Percentiles rank a stretch among this genome's conserved stretches.
These are phyloP conservation scores for Thuidium tamariscinum DNA, from an alignment of 225 moss, liverwort and hornwort genomes.

Conservation along the genomic window DNA sequence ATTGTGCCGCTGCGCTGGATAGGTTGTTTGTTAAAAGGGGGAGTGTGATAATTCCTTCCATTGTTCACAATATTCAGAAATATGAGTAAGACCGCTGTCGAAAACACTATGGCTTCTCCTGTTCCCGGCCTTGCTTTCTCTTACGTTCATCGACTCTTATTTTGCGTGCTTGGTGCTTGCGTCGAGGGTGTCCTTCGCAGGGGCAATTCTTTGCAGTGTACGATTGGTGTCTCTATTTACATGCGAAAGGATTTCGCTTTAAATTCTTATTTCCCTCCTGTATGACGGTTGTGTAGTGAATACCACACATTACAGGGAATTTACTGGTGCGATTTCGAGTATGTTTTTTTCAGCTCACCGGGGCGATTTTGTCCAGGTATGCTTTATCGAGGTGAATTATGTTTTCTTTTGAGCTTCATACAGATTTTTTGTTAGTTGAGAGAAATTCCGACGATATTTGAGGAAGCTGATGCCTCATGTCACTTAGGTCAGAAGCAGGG, in stretches of 20 bases:
- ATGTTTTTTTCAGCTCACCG: too few relatives aligned
- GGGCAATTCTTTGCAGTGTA: not conserved
- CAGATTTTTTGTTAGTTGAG: not conserved
- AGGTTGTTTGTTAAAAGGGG: not conserved
- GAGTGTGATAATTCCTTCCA: not conserved
- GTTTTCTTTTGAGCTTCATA: not conserved
- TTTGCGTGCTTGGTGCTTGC: not conserved
- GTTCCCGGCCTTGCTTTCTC: not conserved
- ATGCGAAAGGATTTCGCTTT: not conserved
- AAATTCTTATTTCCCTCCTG: not conserved
- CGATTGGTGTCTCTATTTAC: not conserved
- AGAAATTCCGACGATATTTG: not conserved
- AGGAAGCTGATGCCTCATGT: not conserved
- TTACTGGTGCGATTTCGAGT: not conserved
- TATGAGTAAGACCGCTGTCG: not conserved
- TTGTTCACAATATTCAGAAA: not conserved
- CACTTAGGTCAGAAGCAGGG: not conserved
- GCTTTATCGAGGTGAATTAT: not conserved
- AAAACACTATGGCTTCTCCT: not conserved
- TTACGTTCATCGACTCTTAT: not conserved
- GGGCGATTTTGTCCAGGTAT: not conserved
- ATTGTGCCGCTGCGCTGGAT: not conserved
- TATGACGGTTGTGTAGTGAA: not conserved
- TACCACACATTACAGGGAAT: not conserved
- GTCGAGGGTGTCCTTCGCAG: not conserved